Evolutionary conservation across 2,329 filamentous ascomycete genomes (phyloP), one percentile per base, ranked within the genome.

Genomic region (Talaromyces funiculosus): DNA sequence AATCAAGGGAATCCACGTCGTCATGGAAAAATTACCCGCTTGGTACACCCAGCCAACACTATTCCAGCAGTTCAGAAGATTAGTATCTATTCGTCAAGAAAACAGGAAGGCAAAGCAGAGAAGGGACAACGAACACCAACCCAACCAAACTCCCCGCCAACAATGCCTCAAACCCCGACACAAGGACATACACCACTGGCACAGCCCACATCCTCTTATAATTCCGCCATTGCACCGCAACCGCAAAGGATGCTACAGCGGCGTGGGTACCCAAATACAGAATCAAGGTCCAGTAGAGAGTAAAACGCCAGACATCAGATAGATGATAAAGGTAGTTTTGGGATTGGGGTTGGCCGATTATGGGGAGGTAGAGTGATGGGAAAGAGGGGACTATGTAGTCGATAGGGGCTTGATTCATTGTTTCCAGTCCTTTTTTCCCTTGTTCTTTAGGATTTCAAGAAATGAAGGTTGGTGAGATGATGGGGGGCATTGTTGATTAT

Each of bases 1-100:
- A 22, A 92, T 83, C 69, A 94, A 89, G 0, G 92, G 92, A 56
- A 96, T 90, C 92, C 92, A 96, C 0, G 92, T 96, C 49, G 91
- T 93, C 91, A 96, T 94, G 68, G 86, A 82, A 72, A 93, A 96
- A 74, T 88, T 90, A 45, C 91, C 92, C 2, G 88, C 84, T 67
- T 86, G 84, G 71, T 96, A 96, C 37, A 93, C 84, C 8, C 88
- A 90, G 12, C 90, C 90, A 20, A 95, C 78, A 53, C 90, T 92
- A 64, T 53, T 45, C 35, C 29, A 38, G 10, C 12, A 38, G 51
- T 54, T n/a, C n/a, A n/a, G n/a, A n/a, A n/a, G n/a, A n/a, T n/a
- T n/a, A n/a, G n/a, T n/a, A n/a, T n/a, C n/a, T n/a, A n/a, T n/a
- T n/a, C n/a, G n/a, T n/a, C n/a, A n/a, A n/a, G n/a, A n/a, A 6